Evolutionary conservation across 2,329 filamentous ascomycete species (phyloP).

Genomic region (Mollisia scopiformis): DNA sequence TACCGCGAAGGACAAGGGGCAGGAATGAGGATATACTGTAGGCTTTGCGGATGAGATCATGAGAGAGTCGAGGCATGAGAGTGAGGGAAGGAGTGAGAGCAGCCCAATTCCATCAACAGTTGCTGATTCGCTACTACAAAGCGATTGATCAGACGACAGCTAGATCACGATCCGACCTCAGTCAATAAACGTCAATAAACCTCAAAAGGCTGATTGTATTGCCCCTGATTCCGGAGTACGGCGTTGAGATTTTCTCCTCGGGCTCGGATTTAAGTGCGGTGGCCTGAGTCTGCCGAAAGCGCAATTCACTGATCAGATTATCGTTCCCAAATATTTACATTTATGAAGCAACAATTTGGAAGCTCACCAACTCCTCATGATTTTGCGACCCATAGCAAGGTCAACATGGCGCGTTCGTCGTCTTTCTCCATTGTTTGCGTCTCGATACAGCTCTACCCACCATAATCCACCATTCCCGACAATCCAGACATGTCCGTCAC

Average conservation of each 20-base stretch:
- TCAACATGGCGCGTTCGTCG: slow-evolving; percentile 21
- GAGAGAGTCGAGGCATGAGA: slow-evolving; percentile 66
- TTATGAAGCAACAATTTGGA: neutral
- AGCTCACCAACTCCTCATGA: slow-evolving; percentile 21
- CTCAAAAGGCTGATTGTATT: neutral
- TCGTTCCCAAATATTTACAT: neutral
- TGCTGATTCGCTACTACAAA: neutral
- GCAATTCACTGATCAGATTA: slow-evolving; percentile 1
- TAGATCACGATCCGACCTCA: neutral
- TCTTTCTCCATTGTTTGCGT: neutral
- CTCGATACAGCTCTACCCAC: slow-evolving; percentile 1
- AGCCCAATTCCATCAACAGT: neutral
- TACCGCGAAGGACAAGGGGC: slow-evolving; percentile 63
- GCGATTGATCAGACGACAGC: neutral
- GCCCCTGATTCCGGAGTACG: too few species aligned
- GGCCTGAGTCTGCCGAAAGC: neutral
- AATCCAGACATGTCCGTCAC: slow-evolving; percentile 63
- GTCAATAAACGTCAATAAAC: too few species aligned
- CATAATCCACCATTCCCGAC: slow-evolving; percentile 31
- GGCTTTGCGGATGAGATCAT: slow-evolving; percentile 58
- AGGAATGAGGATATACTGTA: slow-evolving; percentile 57
- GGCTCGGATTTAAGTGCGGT: neutral
- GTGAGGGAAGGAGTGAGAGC: neutral
- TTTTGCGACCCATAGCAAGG: slow-evolving; percentile 19
- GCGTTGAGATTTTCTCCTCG: neutral